phyloP scores from a whole-genome alignment of 164 flowering plant species.

The Liriodendron chinense region DNA sequence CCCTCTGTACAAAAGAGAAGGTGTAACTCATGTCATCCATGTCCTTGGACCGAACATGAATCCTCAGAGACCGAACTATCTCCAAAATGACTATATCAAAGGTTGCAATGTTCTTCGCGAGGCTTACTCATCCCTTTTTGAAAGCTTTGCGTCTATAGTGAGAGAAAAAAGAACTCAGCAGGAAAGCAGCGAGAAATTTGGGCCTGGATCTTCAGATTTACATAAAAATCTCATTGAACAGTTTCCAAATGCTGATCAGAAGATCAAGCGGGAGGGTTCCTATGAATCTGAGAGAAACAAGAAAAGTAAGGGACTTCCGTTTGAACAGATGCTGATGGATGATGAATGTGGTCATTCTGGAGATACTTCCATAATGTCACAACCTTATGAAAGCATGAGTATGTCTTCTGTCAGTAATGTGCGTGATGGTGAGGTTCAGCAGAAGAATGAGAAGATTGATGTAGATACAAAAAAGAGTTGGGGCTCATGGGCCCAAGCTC shows the following conservation, averaged over 20 bases:
- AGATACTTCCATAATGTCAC: constrained; percentile 2
- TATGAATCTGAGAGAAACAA: constrained; percentile 46
- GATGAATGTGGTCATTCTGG: background rate
- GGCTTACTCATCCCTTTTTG: constrained; percentile 84
- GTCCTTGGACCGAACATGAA: constrained; percentile 99
- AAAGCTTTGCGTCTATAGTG: constrained; percentile 55
- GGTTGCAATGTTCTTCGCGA: constrained; percentile 72
- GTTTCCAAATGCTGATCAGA: constrained; percentile 30
- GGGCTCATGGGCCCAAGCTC: constrained; percentile 84
- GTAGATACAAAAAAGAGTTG: constrained; percentile 38
- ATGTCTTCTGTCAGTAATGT: constrained; percentile 13
- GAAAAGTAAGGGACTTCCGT: constrained; percentile 49
- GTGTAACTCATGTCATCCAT: constrained; percentile 95
- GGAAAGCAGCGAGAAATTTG: constrained; percentile 10
- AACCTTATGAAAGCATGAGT: background rate
- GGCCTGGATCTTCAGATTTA: constrained; percentile 18
- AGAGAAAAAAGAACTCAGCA: constrained; percentile 17
- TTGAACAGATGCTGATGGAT: constrained; percentile 16
- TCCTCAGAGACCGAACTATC: constrained; percentile 77
- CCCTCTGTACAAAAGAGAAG: constrained; percentile 64
- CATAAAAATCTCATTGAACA: constrained; percentile 19
- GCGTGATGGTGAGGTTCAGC: constrained; percentile 9
- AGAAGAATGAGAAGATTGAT: constrained; percentile 17
- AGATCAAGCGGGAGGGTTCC: constrained; percentile 43
- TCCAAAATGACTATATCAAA: constrained; percentile 61